A percentile compares a stretch with the other conserved stretches of the same genome.
phyloP scores from a whole-genome alignment of 495 filamentous ascomycete genomes.

The Aspergillus indologenus region DNA sequence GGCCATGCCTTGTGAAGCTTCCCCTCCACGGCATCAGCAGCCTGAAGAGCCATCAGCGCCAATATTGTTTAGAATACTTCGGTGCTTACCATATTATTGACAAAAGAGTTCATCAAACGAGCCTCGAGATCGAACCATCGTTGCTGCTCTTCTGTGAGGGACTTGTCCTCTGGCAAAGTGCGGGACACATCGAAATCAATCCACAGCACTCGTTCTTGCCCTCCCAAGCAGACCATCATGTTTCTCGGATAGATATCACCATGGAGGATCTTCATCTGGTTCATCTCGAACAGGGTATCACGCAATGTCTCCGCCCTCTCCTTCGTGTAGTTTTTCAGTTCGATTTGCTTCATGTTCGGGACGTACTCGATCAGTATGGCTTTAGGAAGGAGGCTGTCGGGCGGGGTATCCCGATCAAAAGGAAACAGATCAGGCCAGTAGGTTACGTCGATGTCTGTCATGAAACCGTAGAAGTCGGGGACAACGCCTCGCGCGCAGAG shows the following conservation, averaged over 20 bases:
- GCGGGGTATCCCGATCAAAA: constrained; percentile 20
- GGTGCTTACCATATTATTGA: constrained; percentile 18
- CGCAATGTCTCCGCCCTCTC: constrained; percentile 14
- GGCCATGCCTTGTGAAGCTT: too few relatives aligned
- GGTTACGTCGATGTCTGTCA: constrained; percentile 19
- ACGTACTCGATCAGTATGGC: constrained; percentile 29
- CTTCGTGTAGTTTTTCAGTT: constrained; percentile 20
- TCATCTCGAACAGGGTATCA: constrained; percentile 22
- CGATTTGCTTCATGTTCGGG: constrained; percentile 20
- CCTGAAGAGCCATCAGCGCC: too few relatives aligned
- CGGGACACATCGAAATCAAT: constrained; percentile 29
- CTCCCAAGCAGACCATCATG: constrained; percentile 20
- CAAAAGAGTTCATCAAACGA: constrained; percentile 24
- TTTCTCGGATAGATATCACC: constrained; percentile 23
- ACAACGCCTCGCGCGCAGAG: constrained; percentile 21
- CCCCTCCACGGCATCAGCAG: too few relatives aligned
- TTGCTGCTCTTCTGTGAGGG: constrained; percentile 15
- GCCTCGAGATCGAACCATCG: constrained; percentile 16
- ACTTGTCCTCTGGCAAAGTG: constrained; percentile 13
- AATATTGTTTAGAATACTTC: too few relatives aligned
- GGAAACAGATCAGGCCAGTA: constrained; percentile 20
- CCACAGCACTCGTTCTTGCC: constrained; percentile 21
- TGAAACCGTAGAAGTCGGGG: constrained; percentile 27
- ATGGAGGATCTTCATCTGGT: constrained; percentile 21
- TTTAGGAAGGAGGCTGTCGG: too few relatives aligned